Base-by-base conservation (phyloP, 2,329 filamentous ascomycete genomes). In the Colletotrichum sp. region DNA sequence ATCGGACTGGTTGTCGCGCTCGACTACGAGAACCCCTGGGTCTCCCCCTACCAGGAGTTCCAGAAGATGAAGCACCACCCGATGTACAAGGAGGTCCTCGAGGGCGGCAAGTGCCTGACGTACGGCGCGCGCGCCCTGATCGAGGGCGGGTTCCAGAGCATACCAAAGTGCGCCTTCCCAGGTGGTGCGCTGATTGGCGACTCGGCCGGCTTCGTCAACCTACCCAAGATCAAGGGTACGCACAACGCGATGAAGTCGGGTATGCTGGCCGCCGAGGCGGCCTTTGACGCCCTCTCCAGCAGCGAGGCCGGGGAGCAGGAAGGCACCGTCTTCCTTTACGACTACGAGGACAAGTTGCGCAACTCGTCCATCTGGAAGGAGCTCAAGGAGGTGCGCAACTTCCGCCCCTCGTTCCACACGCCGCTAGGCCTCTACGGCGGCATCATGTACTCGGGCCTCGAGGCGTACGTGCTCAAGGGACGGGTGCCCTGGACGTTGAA, bases 51-150 rank as follows among this genome's bases (percentile, higher is more conserved):
- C 83, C 92, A 93, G 74, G 97, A 99, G 84, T 99, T 99, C 85
- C 97, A 99, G 85, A 98, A 98, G 88, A 93, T 99, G 89, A 99
- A 99, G 90, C 94, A 96, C 80, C 97, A 99, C 85, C 96, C 97
- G n/a, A 87, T 98, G 66, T 99, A 98, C 89, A 93, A 90, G 79
- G 89, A 92, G 7, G 93, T 96, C 21, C 90, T 99, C n/a, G 95
- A 99, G 85, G 96, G 96, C 75, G 97, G 97, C 79, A 98, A 98
- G 87, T 99, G 97, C 84, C 96, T 99, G 79, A 98, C 97, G 1
- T 99, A 99, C 83, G 97, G 94, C 75, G 97, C 97, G 7, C 92
- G 97, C 74, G 95, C 96, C 3, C 90, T 99, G 59, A 94, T 96
- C 79, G 97, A 99, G 86, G 97, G 97, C 77, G 97, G 97, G 28